Evolutionary conservation across 148 eudicot species (phyloP).

Genomic region (Chenopodium berlandieri): DNA sequence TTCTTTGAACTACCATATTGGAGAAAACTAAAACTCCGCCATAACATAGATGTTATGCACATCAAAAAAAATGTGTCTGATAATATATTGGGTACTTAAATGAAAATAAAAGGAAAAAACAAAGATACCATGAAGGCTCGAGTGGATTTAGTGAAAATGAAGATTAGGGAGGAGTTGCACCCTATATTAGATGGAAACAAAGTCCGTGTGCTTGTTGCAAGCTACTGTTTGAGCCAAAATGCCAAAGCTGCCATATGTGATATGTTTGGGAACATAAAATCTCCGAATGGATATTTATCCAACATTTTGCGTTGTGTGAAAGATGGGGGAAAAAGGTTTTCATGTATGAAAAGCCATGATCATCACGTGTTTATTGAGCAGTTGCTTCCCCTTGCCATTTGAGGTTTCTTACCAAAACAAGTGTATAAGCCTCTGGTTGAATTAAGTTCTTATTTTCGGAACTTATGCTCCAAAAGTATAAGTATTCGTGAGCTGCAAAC

Average conservation of each 20-base stretch:
- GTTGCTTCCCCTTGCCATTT: too few species aligned
- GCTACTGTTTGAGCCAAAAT: background rate
- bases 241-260: background rate
- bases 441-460: too few species aligned
- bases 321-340: too few species aligned
- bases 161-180: background rate
- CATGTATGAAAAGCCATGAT: too few species aligned
- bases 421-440: too few species aligned
- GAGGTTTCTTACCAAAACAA: too few species aligned
- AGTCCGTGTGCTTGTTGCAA: background rate
- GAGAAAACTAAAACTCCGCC: slow-evolving; percentile 1
- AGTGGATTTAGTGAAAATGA: background rate
- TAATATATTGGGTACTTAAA: background rate
- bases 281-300: too few species aligned
- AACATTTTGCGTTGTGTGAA: too few species aligned
- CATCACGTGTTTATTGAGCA: too few species aligned
- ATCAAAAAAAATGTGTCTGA: background rate
- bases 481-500: too few species aligned
- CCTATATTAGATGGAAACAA: background rate
- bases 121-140: background rate
- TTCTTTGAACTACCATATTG: background rate
- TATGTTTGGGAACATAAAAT: background rate
- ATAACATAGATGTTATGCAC: background rate
- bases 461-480: too few species aligned
- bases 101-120: slow-evolving; percentile 10